phyloP scores from a whole-genome alignment of 2,329 filamentous ascomycete species.

The Herpotrichia juniperi region DNA sequence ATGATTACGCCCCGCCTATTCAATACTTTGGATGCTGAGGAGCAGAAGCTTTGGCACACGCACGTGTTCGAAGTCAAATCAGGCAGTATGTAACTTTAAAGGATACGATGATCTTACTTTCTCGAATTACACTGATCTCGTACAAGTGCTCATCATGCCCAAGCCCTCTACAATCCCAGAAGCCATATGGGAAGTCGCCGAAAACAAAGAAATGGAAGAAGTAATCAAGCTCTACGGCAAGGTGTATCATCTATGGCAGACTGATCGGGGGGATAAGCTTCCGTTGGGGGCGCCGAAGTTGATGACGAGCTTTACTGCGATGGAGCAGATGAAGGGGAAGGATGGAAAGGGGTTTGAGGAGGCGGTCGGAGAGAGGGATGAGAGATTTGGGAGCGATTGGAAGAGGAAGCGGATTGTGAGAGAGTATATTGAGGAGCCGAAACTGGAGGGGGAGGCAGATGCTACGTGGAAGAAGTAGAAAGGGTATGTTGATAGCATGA shows the following conservation, averaged over 20 bases:
- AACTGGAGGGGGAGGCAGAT: constrained; percentile 57
- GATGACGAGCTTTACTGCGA: constrained; percentile 66
- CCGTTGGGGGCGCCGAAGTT: constrained; percentile 67
- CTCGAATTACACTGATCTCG: too few species aligned
- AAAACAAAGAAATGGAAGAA: constrained; percentile 81
- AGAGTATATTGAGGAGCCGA: constrained; percentile 57
- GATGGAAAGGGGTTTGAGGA: constrained; percentile 46
- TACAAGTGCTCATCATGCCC: constrained; percentile 82
- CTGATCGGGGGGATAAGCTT: constrained; percentile 71
- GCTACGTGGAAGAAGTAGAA: constrained; percentile 51
- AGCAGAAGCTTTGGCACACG: constrained; percentile 82
- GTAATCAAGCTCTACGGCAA: constrained; percentile 80
- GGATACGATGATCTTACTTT: too few species aligned
- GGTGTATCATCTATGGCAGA: constrained; percentile 85
- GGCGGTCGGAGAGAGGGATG: constrained; percentile 58
- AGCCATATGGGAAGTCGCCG: constrained; percentile 73
- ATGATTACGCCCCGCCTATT: constrained; percentile 78
- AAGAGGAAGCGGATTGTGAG: constrained; percentile 60
- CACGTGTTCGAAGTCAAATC: constrained; percentile 76
- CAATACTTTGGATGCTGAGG: constrained; percentile 66
- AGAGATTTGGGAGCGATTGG: constrained; percentile 59
- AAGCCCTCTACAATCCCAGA: constrained; percentile 61
- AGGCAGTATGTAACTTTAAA: too few species aligned
- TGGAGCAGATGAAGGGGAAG: constrained; percentile 51
- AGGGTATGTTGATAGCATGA: too few species aligned